Base-by-base conservation (phyloP, 2,329 filamentous ascomycete genomes). In the Dothidotthia symphoricarpi region DNA sequence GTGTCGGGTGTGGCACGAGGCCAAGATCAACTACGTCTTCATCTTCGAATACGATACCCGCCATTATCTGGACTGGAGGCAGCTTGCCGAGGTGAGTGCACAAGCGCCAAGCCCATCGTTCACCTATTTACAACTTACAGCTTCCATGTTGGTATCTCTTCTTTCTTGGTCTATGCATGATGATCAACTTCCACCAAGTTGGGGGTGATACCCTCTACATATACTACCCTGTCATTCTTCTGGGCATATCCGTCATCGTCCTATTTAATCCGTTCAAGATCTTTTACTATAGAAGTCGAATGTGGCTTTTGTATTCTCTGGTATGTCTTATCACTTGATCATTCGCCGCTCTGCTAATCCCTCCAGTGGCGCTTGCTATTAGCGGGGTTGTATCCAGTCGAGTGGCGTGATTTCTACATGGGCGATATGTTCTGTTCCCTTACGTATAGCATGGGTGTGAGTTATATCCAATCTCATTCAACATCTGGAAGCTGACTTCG, bases 351-450 rank as follows among this genome's bases (percentile, higher is more conserved):
- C 9, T 39, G 42, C 66, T 74, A 46, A 73, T 22, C 6, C 3
- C 3, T 10, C 9, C 7, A 93, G 85, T 94, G 86, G 79, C 86
- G 93, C 44, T 74, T 97, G 13, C 71, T 94, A 36, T 77, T 91
- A 32, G 88, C 91, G 11, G 90, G 90, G 3, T 64, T 95, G 14
- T 96, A 94, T 58, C 88, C 88, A 1, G 93, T 98, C 33, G 91
- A 97, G 63, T 98, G 97, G 64, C 81, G 90, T 41, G 93, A 98
- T 67, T 97, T 98, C 70, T 97, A 96, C 67, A 77, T 97, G 0
- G 93, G 93, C 35, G 93, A 98, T 63, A 96, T 97, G 75, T 95
- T 95, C 67, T 97, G 91, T 68, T 97, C 93, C 3, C 75, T 95
- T 39, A 95, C 90, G 5, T 98, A 98, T 66, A 79, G 85, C 12